These are phyloP conservation scores for Arthrobotrys sinensis DNA, from an alignment of 2,329 filamentous ascomycete species.

Conservation along the genomic window DNA sequence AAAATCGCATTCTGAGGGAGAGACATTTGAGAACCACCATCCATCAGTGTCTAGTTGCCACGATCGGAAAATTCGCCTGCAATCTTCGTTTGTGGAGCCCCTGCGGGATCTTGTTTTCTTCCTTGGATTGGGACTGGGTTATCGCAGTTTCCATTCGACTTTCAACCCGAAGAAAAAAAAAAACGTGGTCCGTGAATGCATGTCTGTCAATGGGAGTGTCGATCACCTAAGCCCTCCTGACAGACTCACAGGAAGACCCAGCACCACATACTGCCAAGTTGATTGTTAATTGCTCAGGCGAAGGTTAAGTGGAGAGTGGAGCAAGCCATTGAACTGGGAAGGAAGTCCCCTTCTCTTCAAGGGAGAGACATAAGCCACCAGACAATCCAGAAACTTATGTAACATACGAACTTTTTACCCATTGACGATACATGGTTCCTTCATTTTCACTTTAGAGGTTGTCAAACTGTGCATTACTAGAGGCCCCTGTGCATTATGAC, in stretches of 20 bases:
- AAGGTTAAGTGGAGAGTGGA: conserved; percentile 30
- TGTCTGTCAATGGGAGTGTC: conserved; percentile 57
- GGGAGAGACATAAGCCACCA: conserved; percentile 47
- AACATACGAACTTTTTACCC: conserved; percentile 34
- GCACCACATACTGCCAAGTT: conserved; percentile 26
- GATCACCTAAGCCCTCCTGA: conserved; percentile 60
- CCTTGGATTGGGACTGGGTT: conserved; percentile 15
- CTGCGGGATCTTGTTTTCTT: conserved; percentile 46
- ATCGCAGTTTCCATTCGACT: conserved; percentile 41
- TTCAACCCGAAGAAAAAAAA: conserved; percentile 50
- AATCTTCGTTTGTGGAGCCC: conserved; percentile 58
- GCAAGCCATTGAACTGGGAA: conserved; percentile 39
- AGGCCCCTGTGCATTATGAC: conserved; percentile 55
- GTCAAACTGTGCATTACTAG: conserved; percentile 56
- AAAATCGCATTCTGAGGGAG: conserved; percentile 26
- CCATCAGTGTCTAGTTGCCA: conserved; percentile 19
- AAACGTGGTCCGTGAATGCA: conserved; percentile 60
- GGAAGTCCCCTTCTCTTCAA: conserved; percentile 50
- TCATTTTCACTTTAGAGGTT: conserved; percentile 29
- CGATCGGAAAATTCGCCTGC: conserved; percentile 54
- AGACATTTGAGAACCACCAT: conserved; percentile 14
- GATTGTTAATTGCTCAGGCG: conserved; percentile 24
- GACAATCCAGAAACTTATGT: conserved; percentile 38
- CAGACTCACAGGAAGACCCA: conserved; percentile 24
- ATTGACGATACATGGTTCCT: conserved; percentile 20